Evolutionary conservation across 495 filamentous ascomycete genomes (phyloP).

Genomic region (Oidiodendron maius): DNA sequence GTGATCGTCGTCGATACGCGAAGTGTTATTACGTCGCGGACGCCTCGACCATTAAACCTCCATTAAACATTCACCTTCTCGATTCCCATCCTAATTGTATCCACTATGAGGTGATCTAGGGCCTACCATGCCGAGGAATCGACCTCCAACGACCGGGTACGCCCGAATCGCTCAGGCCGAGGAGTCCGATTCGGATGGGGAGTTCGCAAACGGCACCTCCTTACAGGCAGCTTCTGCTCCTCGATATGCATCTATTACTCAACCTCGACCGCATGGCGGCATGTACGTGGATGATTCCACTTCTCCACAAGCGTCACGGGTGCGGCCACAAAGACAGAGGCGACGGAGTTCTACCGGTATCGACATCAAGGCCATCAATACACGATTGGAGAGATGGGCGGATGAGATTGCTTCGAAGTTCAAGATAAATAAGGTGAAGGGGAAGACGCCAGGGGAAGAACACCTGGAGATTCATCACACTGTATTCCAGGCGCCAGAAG

Average conservation of each 20-base stretch:
- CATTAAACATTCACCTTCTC: not conserved
- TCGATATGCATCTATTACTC: slow-evolving; percentile 62
- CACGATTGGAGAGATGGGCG: slow-evolving; percentile 91
- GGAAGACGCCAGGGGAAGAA: slow-evolving; percentile 70
- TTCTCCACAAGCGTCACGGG: slow-evolving; percentile 24
- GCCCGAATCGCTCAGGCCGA: slow-evolving; percentile 89
- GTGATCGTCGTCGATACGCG: not conserved
- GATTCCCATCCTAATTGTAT: not conserved
- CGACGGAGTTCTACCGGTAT: slow-evolving; percentile 76
- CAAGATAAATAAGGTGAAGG: slow-evolving; percentile 77
- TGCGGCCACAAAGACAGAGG: slow-evolving; percentile 39
- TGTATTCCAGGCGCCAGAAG: slow-evolving; percentile 88
- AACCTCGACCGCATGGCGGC: slow-evolving; percentile 53
- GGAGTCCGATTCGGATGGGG: slow-evolving; percentile 60
- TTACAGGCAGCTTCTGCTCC: slow-evolving; percentile 56
- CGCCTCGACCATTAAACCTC: too few relatives aligned
- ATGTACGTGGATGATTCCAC: slow-evolving; percentile 45
- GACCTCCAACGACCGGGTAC: slow-evolving; percentile 72
- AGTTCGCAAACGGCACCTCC: slow-evolving; percentile 48
- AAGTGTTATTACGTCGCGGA: too few relatives aligned
- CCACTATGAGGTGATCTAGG: not conserved
- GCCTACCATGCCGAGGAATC: slow-evolving; percentile 15
- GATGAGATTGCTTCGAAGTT: slow-evolving; percentile 98
- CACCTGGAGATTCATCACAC: slow-evolving; percentile 94
- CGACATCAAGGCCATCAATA: slow-evolving; percentile 98